phyloP scores from a whole-genome alignment of 768 basidiomycete species.

The Daedaleopsis sinensis region DNA sequence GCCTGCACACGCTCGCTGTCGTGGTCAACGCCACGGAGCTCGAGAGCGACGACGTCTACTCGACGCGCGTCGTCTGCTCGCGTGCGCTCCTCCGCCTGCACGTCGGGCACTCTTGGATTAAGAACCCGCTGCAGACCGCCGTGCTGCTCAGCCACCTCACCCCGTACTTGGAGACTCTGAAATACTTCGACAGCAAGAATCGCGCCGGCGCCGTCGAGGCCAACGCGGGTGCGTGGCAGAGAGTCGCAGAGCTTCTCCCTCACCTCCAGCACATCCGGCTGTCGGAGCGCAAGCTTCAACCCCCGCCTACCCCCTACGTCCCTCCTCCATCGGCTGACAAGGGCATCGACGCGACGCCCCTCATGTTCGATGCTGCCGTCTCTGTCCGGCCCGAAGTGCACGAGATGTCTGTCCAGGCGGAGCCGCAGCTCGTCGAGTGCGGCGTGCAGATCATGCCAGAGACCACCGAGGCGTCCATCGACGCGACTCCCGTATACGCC shows the following conservation, averaged over 20 bases:
- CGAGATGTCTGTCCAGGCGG: slow-evolving; percentile 41
- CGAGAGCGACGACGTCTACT: slow-evolving; percentile 46
- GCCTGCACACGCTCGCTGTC: slow-evolving; percentile 65
- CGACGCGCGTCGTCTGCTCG: slow-evolving; percentile 55
- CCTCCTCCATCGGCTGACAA: slow-evolving; percentile 40
- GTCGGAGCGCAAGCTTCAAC: slow-evolving; percentile 53
- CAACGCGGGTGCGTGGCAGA: slow-evolving; percentile 71
- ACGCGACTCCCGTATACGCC: slow-evolving; percentile 52
- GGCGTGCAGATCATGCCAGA: slow-evolving; percentile 45
- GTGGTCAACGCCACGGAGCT: slow-evolving; percentile 62
- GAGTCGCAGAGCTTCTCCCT: slow-evolving; percentile 68
- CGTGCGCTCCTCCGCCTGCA: slow-evolving; percentile 70
- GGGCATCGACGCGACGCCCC: slow-evolving; percentile 56
- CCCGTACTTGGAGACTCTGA: slow-evolving; percentile 68
- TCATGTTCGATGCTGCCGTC: slow-evolving; percentile 43
- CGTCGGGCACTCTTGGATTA: slow-evolving; percentile 74
- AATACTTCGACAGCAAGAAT: slow-evolving; percentile 80
- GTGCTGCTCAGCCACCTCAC: slow-evolving; percentile 78
- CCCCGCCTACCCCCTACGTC: slow-evolving; percentile 27
- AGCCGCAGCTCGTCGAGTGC: slow-evolving; percentile 39
- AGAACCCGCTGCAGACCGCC: slow-evolving; percentile 68
- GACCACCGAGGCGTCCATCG: slow-evolving; percentile 46
- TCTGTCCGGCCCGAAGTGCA: slow-evolving; percentile 41
- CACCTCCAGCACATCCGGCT: slow-evolving; percentile 69
- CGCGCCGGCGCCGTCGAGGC: slow-evolving; percentile 69